phyloP scores from a whole-genome alignment of 345 rosid genomes.

The Populus nigra region DNA sequence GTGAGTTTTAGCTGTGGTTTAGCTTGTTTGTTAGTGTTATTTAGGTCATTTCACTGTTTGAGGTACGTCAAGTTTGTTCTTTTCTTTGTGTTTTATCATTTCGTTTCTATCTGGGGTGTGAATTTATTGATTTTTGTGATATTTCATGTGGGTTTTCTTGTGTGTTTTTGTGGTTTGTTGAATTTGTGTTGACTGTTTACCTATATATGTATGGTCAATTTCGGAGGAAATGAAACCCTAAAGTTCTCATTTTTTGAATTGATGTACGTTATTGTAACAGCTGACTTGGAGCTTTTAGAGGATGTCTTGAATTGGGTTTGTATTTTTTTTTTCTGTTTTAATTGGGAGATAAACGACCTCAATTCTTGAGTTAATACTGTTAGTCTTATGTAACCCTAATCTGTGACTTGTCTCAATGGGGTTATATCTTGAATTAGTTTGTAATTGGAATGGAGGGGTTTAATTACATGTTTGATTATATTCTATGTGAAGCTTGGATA shows the following conservation, averaged over 20 bases:
- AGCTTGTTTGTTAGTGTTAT: conserved; percentile 30
- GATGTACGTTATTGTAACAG: conserved; percentile 12
- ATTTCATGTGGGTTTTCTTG: conserved; percentile 32
- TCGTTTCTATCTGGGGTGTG: conserved; percentile 38
- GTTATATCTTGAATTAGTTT: conserved; percentile 25
- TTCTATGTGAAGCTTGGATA: conserved; percentile 15
- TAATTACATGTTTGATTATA: conserved; percentile 5
- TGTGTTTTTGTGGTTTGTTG: conserved; percentile 20
- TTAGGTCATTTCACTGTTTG: conserved; percentile 55
- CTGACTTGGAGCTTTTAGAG: conserved; percentile 15
- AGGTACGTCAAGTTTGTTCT: conserved; percentile 41
- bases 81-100: conserved; percentile 25
- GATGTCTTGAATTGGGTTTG: conserved; percentile 27
- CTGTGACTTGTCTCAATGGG: conserved; percentile 15
- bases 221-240: conserved; percentile 44
- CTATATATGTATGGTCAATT: conserved; percentile 26
- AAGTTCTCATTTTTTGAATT: conserved; percentile 23
- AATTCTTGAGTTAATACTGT: neutral
- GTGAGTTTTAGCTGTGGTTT: conserved; percentile 20
- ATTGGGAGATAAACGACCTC: conserved; percentile 15
- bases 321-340: conserved; percentile 16
- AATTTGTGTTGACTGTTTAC: conserved; percentile 35
- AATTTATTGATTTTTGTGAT: conserved; percentile 39
- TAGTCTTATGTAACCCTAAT: conserved; percentile 46
- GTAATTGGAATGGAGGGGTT: conserved; percentile 21